phyloP scores from a whole-genome alignment of 148 eudicot genomes.

The Heliamphora exappendiculata region DNA sequence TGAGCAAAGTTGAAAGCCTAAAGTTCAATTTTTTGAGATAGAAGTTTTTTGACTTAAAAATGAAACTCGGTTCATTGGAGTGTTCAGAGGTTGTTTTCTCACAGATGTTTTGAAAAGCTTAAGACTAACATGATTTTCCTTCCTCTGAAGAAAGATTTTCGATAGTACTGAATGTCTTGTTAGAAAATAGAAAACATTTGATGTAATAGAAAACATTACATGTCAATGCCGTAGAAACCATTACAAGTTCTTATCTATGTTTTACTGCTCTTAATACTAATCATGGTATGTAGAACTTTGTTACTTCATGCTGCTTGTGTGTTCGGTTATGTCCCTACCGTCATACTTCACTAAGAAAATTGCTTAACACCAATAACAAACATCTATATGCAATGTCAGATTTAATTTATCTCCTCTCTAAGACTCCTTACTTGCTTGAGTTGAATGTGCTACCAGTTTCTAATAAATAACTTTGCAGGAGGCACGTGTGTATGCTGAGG shows the following conservation, averaged over 20 bases:
- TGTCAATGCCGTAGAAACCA: too few species aligned
- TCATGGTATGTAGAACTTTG: too few species aligned
- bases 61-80: neutral
- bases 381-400: too few species aligned
- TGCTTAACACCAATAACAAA: too few species aligned
- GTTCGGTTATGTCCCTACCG: too few species aligned
- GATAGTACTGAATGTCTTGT: neutral
- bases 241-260: too few species aligned
- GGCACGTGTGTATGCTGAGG: slow-evolving; percentile 81
- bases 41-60: neutral
- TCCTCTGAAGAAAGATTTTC: neutral
- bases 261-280: too few species aligned
- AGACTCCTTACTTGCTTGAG: neutral
- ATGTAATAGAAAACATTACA: too few species aligned
- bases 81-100: neutral
- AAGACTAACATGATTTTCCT: neutral
- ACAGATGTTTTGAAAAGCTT: neutral
- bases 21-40: neutral
- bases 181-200: neutral
- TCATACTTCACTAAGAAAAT: too few species aligned
- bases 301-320: too few species aligned
- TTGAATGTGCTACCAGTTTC: neutral
- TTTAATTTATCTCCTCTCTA: too few species aligned
- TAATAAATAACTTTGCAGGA: slow-evolving; percentile 45
- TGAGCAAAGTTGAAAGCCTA: neutral